A percentile compares a stretch with the other conserved stretches of the same genome.
These are phyloP conservation scores for Exobasidium cylindrosporum DNA, from an alignment of 1,284 basidiomycete species.

Conservation along the genomic window DNA sequence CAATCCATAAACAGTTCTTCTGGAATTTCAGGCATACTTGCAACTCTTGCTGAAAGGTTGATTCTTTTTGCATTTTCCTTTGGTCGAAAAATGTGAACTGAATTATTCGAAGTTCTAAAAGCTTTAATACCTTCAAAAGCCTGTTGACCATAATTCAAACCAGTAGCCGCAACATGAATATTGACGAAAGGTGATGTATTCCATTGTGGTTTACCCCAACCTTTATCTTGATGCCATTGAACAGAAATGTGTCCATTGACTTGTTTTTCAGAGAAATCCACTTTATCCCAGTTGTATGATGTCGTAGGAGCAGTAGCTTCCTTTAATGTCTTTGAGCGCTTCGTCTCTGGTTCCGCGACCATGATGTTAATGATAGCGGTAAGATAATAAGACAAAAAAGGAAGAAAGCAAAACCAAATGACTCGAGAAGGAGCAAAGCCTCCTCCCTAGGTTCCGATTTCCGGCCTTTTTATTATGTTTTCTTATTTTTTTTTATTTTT, in stretches of 20 bases:
- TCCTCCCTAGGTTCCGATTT: no score
- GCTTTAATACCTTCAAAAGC: slow-evolving; percentile 55
- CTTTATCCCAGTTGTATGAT: slow-evolving; percentile 28
- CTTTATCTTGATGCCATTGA: slow-evolving; percentile 26
- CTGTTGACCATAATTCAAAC: slow-evolving; percentile 55
- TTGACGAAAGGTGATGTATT: slow-evolving; percentile 46
- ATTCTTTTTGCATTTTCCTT: slow-evolving; percentile 52
- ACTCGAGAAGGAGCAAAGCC: no score
- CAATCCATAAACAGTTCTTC: slow-evolving; percentile 44
- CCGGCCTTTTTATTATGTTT: no score
- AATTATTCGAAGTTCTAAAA: slow-evolving; percentile 36
- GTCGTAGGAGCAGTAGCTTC: slow-evolving; percentile 28
- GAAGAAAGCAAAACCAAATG: no score
- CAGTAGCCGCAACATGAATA: slow-evolving; percentile 49
- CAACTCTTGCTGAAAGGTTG: slow-evolving; percentile 47
- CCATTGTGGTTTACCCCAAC: slow-evolving; percentile 42
- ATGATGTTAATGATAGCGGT: no score
- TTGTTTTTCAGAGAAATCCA: slow-evolving; percentile 35
- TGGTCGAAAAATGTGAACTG: slow-evolving; percentile 54
- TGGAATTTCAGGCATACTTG: slow-evolving; percentile 50
- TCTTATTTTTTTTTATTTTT: no score
- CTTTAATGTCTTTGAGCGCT: background rate
- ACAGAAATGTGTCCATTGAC: slow-evolving; percentile 35
- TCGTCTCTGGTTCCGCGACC: no score
- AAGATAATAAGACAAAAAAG: no score